Evolutionary conservation across 192 early-diverging fungal genomes (phyloP).

Genomic region (Dissophora globulifera): DNA sequence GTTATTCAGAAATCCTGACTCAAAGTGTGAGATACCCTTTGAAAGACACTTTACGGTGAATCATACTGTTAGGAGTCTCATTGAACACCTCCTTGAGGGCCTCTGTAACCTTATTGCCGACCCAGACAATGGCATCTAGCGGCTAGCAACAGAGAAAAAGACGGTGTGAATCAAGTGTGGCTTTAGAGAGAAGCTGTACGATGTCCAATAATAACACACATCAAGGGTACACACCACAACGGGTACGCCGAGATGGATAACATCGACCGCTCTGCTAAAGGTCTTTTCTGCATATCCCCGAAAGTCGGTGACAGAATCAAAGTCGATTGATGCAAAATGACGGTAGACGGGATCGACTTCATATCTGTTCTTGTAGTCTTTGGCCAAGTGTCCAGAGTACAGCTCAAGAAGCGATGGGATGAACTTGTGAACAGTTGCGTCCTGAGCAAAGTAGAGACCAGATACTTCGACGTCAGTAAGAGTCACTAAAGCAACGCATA

Average conservation of each 20-base stretch:
- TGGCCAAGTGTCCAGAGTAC: slow-evolving; percentile 27
- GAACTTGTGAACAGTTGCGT: slow-evolving; percentile 22
- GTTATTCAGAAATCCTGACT: no score
- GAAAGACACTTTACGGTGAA: not conserved
- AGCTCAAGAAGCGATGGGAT: slow-evolving; percentile 30
- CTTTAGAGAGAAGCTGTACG: not conserved
- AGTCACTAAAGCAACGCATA: no score
- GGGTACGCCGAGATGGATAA: slow-evolving; percentile 38
- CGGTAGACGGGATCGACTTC: slow-evolving; percentile 20
- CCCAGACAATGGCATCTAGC: slow-evolving; percentile 36
- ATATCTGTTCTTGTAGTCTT: slow-evolving; percentile 23
- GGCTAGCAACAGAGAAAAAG: slow-evolving; percentile 13
- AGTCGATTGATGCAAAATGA: slow-evolving; percentile 41
- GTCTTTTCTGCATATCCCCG: slow-evolving; percentile 4
- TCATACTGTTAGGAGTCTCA: not conserved
- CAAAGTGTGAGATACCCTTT: no score
- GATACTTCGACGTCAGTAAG: no score
- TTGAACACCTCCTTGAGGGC: slow-evolving; percentile 15
- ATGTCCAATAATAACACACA: not conserved
- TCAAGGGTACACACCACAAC: slow-evolving; percentile 9
- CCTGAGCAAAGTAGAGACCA: slow-evolving; percentile 1
- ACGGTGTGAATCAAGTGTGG: not conserved
- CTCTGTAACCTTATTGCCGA: slow-evolving; percentile 29
- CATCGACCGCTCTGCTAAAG: slow-evolving; percentile 46
- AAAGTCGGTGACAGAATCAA: slow-evolving; percentile 34